Evolutionary conservation across 331 rosid species (phyloP), one percentile per base, ranked within the genome.

Genomic region (Spiraea crenata): DNA sequence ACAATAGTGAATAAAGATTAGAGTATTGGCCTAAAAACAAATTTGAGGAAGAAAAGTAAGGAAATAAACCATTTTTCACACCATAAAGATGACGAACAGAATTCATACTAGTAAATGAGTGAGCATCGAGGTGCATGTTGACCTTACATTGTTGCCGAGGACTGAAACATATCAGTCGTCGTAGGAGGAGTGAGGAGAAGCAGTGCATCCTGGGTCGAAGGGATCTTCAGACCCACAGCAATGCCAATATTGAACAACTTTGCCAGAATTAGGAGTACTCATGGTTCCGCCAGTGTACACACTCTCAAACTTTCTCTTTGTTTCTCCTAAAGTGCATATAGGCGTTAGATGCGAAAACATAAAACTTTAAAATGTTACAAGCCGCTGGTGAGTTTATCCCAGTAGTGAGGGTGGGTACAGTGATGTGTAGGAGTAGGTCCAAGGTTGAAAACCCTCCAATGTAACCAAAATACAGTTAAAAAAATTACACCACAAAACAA

Each of bases 181-280:
- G 41, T 89, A 93, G 13, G 99, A 85, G 9, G 83, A 57, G 82
- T 93, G 96, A 13, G 95, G 91, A 45, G 95, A 67, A 63, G 95
- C 89, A 0, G 95, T 87, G 76, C 97, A 93, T 67, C 99, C 99
- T 4, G 84, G 95, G 74, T 89, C 83, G 19, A 87, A 89, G 37
- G 96, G 91, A 78, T 93, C 96, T 79, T 90, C 98, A 63, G 96
- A 89, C 3, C 95, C 98, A 79, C 98, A 93, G 67, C 98, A 90
- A 80, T 90, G 98, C 98, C 98, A 93, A 65, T 93, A 93, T 65
- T 93, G 98, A 54, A 90, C 73, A 63, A 93, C 96, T 76, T 82
- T 74, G 68, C 98, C 98, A 9, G 97, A 83, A 73, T 83, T 88
- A 1, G 96, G 97, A 75, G 95, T 81, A 74, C 69, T 77, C 97